Evolutionary conservation across 805 yeast species (phyloP).

Genomic region (Metschnikowia kunwiensis): DNA sequence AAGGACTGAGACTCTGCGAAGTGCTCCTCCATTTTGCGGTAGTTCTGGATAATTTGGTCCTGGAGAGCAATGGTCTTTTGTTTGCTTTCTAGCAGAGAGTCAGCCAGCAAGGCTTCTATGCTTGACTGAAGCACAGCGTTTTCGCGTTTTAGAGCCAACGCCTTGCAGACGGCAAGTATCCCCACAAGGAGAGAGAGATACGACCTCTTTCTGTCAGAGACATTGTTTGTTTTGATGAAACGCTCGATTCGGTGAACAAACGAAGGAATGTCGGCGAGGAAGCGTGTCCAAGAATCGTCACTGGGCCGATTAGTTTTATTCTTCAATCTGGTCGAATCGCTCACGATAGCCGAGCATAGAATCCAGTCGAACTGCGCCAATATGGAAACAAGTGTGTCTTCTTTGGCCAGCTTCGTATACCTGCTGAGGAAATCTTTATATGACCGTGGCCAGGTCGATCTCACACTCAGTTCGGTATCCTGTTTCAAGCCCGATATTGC

Average conservation of each 20-base stretch:
- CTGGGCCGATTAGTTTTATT: not conserved
- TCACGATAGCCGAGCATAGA: conserved; percentile 9
- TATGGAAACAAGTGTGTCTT: conserved; percentile 19
- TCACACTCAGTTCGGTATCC: not conserved
- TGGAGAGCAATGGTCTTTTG: conserved; percentile 29
- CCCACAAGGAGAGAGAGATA: conserved; percentile 21
- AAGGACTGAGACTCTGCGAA: conserved; percentile 29
- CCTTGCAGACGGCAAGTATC: conserved; percentile 28
- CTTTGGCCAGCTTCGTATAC: conserved; percentile 10
- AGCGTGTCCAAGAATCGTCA: conserved; percentile 13
- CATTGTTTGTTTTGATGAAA: conserved; percentile 13
- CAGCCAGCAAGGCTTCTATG: not conserved
- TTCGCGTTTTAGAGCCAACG: conserved; percentile 30
- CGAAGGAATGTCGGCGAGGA: conserved; percentile 13
- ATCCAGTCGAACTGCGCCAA: conserved; percentile 21
- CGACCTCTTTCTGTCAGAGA: conserved; percentile 13
- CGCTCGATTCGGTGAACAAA: conserved; percentile 17
- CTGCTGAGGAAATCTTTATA: conserved; percentile 4
- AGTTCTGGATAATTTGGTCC: conserved; percentile 25
- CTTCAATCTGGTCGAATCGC: conserved; percentile 9
- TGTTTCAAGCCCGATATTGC: conserved; percentile 13
- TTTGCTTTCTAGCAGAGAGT: not conserved
- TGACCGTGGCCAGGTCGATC: conserved; percentile 2
- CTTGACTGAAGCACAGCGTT: conserved; percentile 16
- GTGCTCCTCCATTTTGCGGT: conserved; percentile 20